Base-by-base conservation (phyloP, 2,329 filamentous ascomycete species). In the Ophiostoma fasciatum region DNA sequence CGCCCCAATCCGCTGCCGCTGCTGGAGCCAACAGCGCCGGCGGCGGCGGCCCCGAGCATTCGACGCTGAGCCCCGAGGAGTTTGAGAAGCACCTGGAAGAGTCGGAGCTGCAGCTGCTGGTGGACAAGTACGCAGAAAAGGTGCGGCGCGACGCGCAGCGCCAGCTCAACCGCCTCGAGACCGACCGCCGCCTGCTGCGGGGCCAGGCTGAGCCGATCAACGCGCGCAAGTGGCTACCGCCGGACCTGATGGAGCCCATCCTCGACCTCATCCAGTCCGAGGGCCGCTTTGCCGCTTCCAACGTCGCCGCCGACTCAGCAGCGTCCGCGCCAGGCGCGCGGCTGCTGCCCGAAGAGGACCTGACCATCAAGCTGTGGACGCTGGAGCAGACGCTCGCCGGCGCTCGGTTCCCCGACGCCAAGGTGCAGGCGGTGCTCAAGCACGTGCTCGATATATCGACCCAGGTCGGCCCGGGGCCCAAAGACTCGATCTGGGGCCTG, bases 71-170 rank as follows among this genome's bases (percentile, higher is more conserved):
- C 33, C 79, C 88, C 1, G 88, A 94, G 52, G 83, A 96, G 54
- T 80, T 94, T 35, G 90, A 94, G 52, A 76, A 64, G 44, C 83
- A 93, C 49, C 69, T 96, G 13, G 84, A 94, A 53, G 79, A 85
- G 48, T 80, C 84, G n/a, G 84, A 93, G 49, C 64, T 98, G 26
- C 87, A 96, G 55, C 60, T 82, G 17, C 61, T 94, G 6, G 78
- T 96, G 13, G 88, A 96, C 44, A 90, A 85, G 51, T 63, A 88
- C 56, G 78, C 78, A 0, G 61, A 71, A 28, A 94, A 88, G 55
- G 78, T 79, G 42, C 79, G 78, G 47, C 76, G 78, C 48, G 87
- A 94, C 57, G 76, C 79, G 13, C 64, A 71, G 44, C 78, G 88
- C 15, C 83, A 93, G 52, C 74, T 76, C 42, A 63, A 69, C 17